These are phyloP conservation scores for Mycena sp. DNA, from an alignment of 1,284 basidiomycete species.

Conservation along the genomic window DNA sequence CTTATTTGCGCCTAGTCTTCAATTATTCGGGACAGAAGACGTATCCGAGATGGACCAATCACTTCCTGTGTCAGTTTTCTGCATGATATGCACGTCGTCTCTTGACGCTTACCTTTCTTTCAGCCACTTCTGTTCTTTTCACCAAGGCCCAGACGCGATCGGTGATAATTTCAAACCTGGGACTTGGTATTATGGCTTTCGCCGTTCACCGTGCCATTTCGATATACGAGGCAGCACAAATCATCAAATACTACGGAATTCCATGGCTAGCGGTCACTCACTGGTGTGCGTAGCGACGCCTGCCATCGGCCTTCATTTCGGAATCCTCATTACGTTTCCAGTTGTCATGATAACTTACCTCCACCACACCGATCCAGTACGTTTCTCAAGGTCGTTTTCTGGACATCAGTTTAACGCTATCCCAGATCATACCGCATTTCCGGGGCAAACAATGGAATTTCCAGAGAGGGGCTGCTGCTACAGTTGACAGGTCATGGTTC, in stretches of 20 bases:
- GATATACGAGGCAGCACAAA: conserved; percentile 44
- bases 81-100: neutral
- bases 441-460: conserved; percentile 64
- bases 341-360: conserved; percentile 67
- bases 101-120: neutral
- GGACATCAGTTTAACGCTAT: conserved; percentile 4
- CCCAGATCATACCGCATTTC: conserved; percentile 53
- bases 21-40: conserved; percentile 73
- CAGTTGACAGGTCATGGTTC: conserved; percentile 57
- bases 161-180: conserved; percentile 64
- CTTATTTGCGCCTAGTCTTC: conserved; percentile 48
- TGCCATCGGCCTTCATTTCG: conserved; percentile 31
- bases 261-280: conserved; percentile 67
- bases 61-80: conserved; percentile 60
- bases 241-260: conserved; percentile 64
- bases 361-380: conserved; percentile 54
- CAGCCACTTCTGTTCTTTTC: conserved; percentile 65
- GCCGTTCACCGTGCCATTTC: conserved; percentile 45
- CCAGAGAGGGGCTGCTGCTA: conserved; percentile 58
- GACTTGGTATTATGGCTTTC: conserved; percentile 58
- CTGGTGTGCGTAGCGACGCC: conserved; percentile 55
- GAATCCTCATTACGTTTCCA: conserved; percentile 18
- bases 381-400: neutral
- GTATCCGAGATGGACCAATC: conserved; percentile 74
- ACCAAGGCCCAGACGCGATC: conserved; percentile 58